Conservation (phyloP, 83 land plant species). For the Picea abies region DNA sequence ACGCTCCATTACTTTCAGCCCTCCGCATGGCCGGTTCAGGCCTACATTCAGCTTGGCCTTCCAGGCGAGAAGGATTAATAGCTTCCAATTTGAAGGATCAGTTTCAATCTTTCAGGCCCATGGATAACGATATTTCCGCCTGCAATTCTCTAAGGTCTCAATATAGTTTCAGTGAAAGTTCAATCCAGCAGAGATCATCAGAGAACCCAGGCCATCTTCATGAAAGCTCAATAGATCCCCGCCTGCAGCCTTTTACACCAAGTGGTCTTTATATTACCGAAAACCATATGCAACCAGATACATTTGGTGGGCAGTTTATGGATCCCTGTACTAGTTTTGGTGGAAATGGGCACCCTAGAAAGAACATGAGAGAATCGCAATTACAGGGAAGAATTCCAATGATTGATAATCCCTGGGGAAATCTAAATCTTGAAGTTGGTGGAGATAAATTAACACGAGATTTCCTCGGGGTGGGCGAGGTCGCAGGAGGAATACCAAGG, state of each 20-base stretch:
- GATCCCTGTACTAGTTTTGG: background rate
- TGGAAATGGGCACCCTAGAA: background rate
- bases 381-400: background rate
- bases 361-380: background rate
- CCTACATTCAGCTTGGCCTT: background rate
- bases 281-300: background rate
- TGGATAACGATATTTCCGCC: background rate
- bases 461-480: background rate
- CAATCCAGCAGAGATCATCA: background rate
- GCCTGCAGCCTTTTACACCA: background rate
- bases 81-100: background rate
- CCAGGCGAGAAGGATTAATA: background rate
- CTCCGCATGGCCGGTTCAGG: conserved; percentile 1
- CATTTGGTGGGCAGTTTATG: background rate
- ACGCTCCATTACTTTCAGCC: conserved; percentile 1
- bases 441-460: conserved; percentile 15
- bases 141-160: background rate
- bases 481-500: background rate
- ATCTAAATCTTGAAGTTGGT: background rate
- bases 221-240: background rate
- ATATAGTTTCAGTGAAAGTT: background rate
- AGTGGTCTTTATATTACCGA: background rate
- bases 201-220: background rate
- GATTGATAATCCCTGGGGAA: background rate
- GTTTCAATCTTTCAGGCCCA: background rate